Evolutionary conservation across 768 basidiomycete genomes (phyloP).

Genomic region (Hebeloma cylindrosporum): DNA sequence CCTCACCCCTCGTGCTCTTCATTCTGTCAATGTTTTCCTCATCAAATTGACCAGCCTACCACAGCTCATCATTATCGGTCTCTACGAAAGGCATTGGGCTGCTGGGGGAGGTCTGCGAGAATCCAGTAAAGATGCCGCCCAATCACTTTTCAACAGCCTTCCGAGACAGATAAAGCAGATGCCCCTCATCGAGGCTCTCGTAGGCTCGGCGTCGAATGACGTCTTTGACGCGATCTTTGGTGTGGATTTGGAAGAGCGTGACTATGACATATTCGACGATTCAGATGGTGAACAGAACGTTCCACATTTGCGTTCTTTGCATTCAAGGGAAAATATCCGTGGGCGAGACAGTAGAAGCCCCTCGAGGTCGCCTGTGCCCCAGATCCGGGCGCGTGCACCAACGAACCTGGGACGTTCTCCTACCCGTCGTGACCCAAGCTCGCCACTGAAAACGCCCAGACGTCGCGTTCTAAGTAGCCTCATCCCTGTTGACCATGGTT

Average conservation of each 20-base stretch:
- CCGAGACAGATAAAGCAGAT: conserved; percentile 73
- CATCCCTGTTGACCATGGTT: conserved; percentile 16
- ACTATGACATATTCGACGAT: conserved; percentile 51
- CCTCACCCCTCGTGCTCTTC: conserved; percentile 74
- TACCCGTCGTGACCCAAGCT: not conserved
- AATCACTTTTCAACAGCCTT: conserved; percentile 60
- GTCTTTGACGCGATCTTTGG: conserved; percentile 82
- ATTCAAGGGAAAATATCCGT: conserved; percentile 38
- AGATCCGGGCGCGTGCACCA: conserved; percentile 24
- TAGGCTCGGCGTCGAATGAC: conserved; percentile 67
- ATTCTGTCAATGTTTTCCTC: conserved; percentile 80
- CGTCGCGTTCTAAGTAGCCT: conserved; percentile 17
- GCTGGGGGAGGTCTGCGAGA: conserved; percentile 51
- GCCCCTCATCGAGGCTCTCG: conserved; percentile 71
- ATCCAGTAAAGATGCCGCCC: conserved; percentile 50
- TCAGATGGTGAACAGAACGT: conserved; percentile 46
- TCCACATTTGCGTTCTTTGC: conserved; percentile 37
- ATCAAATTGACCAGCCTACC: conserved; percentile 86
- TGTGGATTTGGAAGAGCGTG: conserved; percentile 47
- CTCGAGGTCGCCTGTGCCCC: conserved; percentile 22
- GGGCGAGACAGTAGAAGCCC: conserved; percentile 7
- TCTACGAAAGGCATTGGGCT: conserved; percentile 76
- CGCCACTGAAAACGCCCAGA: conserved; percentile 24
- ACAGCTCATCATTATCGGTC: conserved; percentile 67
- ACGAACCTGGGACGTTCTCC: conserved; percentile 17